Evolutionary conservation across 1,284 basidiomycete genomes (phyloP), one percentile per base, ranked within the genome.

Genomic region (Porodaedalea pini): DNA sequence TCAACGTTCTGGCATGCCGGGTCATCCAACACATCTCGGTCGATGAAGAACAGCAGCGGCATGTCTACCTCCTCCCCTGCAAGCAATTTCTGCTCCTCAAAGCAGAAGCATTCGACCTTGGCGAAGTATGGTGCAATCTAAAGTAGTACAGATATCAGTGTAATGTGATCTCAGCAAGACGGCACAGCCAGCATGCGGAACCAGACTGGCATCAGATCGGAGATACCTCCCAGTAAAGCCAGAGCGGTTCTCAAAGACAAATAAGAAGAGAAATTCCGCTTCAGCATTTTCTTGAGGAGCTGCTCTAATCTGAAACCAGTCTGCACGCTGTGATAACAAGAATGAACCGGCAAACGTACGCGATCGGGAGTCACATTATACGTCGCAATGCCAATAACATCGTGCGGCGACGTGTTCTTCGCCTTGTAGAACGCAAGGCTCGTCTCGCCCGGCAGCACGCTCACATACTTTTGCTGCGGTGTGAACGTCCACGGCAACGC

Each of bases 101-200:
- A 99, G 74, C 97, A 99, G 78, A 99, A 99, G 66, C 97, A 99
- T 72, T 99, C 97, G 6, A 99, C 94, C 76, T 99, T 99, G 57
- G 95, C 93, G 70, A 99, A 99, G 72, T 98, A 99, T 0, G 96
- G 94, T 4, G 97, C 97, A 64, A 98, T 85, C 93, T 98, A 68
- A 31, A 27, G 47, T 55, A 53, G 54, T 2, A 41, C 19, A 7
- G 19, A 19, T 41, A 17, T 41, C 40, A 41, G 8, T 21, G 19
- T 17, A 15, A 41, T 41, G 40, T 21, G 1, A 25, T 8, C 8
- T 23, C 19, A 13, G 11, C 11, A 37, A 37, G 36, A 37, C 36
- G n/a, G 40, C n/a, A 17, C n/a, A 41, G 40, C 11, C 11, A n/a
- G 6, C 10, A 3, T 36, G 2, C n/a, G 29, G 13, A 51, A n/a